A percentile compares a stretch with the other conserved stretches of the same genome.
Evolutionary conservation across 306 rosid species (phyloP).

Genomic region (Pyrus bretschneideri): DNA sequence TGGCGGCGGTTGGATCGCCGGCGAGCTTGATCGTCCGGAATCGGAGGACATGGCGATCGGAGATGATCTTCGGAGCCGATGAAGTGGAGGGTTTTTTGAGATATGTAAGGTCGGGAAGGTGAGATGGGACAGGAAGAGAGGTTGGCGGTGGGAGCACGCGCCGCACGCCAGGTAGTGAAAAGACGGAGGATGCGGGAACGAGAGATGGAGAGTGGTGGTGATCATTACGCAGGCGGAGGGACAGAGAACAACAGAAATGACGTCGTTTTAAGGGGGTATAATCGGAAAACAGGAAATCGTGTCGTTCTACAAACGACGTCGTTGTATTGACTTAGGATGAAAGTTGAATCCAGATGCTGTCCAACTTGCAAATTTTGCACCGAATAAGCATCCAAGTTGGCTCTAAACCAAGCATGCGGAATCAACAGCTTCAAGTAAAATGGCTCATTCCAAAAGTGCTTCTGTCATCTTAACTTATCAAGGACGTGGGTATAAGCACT

Average conservation of each 20-base stretch:
- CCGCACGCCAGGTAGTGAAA: slow-evolving; percentile 10
- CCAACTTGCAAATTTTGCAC: not conserved
- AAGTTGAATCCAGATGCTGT: not conserved
- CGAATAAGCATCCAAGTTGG: too few relatives aligned
- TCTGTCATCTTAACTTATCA: not conserved
- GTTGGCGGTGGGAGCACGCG: slow-evolving; percentile 6
- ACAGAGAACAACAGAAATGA: not conserved
- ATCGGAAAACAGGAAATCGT: not conserved
- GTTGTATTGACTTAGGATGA: too few relatives aligned
- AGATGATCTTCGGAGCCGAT: slow-evolving; percentile 11
- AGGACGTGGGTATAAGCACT: not conserved
- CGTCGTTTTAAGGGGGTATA: not conserved
- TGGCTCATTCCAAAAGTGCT: not conserved
- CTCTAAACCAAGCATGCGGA: not conserved
- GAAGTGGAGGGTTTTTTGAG: not conserved
- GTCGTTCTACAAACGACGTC: not conserved
- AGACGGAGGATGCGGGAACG: not conserved
- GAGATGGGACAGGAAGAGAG: slow-evolving; percentile 7
- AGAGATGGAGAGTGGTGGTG: not conserved
- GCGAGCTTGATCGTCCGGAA: slow-evolving; percentile 10
- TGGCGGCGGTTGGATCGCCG: not conserved
- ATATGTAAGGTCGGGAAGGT: not conserved
- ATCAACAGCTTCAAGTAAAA: not conserved
- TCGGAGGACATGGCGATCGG: slow-evolving; percentile 31
- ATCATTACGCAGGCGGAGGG: not conserved